Base-by-base conservation (phyloP, 371 early-diverging fungal species). In the Entomophthora muscae region DNA sequence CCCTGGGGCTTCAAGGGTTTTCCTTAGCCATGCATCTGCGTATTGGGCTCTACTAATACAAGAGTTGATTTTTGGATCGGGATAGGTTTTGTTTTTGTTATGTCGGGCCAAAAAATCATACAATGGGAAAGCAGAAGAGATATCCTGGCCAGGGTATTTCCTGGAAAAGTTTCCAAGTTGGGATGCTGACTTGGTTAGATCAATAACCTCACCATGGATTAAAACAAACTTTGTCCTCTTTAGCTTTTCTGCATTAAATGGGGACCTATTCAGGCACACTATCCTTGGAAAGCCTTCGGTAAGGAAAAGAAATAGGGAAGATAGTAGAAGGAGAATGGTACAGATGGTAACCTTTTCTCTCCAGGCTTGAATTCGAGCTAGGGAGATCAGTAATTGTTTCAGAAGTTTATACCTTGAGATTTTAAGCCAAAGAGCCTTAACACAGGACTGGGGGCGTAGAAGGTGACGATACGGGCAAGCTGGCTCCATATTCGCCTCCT, bases 281-380 rank as follows among this genome's bases (percentile, higher is more conserved):
- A 52, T 51, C 10, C 27, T 42, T 21, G 63, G 30, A 13, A 62
- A 1, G 21, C 33, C 26, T 52, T 62, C 63, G 13, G 52, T 52
- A 17, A 33, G 10, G 17, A 62, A 33, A 5, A 62, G 5, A n/a
- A 62, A 52, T 1, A 62, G 30, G 12, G 24, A 51, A 3, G 63
- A 62, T 1, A 33, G 28, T 1, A 62, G 10, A 22, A 52, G 7
- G 32, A 62, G 5, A 5, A 62, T 32, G 24, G 29, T 33, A n/a
- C 27, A 52, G 26, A 62, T 13, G 52, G 63, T 21, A n/a, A 53
- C 52, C 52, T 62, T 62, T 29, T 62, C 63, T 1, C 63, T 31
- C 63, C 33, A 51, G 2, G 53, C 63, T 52, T 51, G 52, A 21
- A 52, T 62, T 21, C n/a, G 30, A 52, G 10, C 52, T 51, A 55